Base-by-base conservation (phyloP, 164 flowering plant species). In the Vitis labrusca region DNA sequence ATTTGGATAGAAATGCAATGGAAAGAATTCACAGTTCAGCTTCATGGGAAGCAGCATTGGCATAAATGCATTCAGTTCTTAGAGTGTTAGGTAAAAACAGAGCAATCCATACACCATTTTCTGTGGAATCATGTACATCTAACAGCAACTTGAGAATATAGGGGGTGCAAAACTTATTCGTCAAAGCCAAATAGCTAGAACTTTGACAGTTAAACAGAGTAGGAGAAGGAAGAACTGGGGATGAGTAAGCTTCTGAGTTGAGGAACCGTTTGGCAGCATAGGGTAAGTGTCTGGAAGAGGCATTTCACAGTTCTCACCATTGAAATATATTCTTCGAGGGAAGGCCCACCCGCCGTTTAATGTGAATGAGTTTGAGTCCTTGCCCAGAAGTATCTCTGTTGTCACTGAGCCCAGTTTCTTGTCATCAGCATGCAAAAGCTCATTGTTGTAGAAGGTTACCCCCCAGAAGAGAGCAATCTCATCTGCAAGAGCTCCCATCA, bases 381-480 rank as follows among this genome's bases (percentile, higher is more conserved):
- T 87, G 27, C 14, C 44, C 65, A 89, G 19, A 50, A 89, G 81
- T 63, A 89, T 74, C 59, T 86, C 90, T 32, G 90, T 78, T 9
- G 83, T 75, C 30, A 79, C 87, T 9, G 85, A 82, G 2, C 91
- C 91, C 8, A 77, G 44, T 62, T 72, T 62, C 17, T 67, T 12
- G 10, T 73, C 58, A 37, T 68, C 74, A 13, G 85, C 78, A 15
- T 76, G 75, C 59, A 82, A 27, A 30, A 89, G 81, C 57, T 76
- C 84, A 5, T 29, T 50, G 69, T 87, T 89, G 78, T 67, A 75
- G 68, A 44, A 59, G 2, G 66, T 47, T 14, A 79, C n/a, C 3
- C 93, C 93, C 91, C 91, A 89, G 47, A 87, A 85, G 7, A 87
- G 78, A 3, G 88, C 88, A 17, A 79, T 83, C 17, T 74, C 89